Percentiles rank a stretch among this genome's conserved stretches.
Conservation (phyloP, 2,329 filamentous ascomycete genomes). For the Fusarium mexicanum region DNA sequence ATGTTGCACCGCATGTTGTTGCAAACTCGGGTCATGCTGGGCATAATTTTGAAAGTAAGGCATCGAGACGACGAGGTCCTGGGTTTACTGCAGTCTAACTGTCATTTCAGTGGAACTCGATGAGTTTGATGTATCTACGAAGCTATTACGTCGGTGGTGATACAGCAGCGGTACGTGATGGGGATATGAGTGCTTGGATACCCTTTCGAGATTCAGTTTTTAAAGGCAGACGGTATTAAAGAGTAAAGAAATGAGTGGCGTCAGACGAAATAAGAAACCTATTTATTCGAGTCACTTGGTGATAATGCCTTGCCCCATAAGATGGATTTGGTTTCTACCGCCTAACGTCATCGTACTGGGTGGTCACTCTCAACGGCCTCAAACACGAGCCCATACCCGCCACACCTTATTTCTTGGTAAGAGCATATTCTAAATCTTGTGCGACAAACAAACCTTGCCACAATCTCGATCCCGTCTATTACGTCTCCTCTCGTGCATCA, state of each 20-base stretch:
- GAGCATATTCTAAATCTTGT: slow-evolving; percentile 8
- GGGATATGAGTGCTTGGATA: background rate
- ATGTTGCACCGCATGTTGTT: slow-evolving; percentile 58
- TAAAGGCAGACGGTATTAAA: fast-evolving
- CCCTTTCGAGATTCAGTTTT: background rate
- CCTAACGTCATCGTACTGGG: background rate
- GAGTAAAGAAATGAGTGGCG: fast-evolving
- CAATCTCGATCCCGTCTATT: background rate
- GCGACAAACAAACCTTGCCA: background rate
- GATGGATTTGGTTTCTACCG: background rate
- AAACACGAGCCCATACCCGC: background rate
- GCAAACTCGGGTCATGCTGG: background rate
- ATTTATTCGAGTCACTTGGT: fast-evolving
- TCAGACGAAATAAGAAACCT: background rate
- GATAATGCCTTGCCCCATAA: fast-evolving
- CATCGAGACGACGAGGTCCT: background rate
- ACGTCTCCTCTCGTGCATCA: background rate
- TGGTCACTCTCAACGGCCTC: background rate
- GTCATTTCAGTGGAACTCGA: background rate
- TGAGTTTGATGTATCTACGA: background rate
- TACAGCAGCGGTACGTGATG: fast-evolving
- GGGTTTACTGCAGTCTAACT: background rate
- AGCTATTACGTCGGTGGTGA: background rate
- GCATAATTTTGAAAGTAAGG: background rate
- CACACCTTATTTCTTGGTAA: background rate